Evolutionary conservation across 2,329 filamentous ascomycete species (phyloP).

Genomic region (Gnomoniopsis smithogilvyi): DNA sequence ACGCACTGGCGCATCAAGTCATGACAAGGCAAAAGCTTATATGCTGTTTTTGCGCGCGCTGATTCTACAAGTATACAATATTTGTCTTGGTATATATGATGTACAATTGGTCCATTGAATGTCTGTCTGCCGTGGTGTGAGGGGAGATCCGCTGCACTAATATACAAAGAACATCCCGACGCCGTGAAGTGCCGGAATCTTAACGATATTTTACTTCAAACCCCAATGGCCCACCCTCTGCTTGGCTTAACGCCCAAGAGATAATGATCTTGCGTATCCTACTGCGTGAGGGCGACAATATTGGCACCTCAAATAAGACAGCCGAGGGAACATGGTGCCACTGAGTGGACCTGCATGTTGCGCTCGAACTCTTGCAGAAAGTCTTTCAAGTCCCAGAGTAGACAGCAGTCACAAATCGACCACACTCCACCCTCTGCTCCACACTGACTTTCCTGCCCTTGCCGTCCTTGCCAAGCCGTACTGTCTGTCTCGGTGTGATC

Average conservation of each 20-base stretch:
- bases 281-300: too few relatives aligned
- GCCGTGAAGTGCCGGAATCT: neutral
- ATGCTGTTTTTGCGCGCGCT: too few relatives aligned
- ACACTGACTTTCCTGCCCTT: conserved; percentile 68
- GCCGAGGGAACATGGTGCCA: too few relatives aligned
- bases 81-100: too few relatives aligned
- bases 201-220: neutral
- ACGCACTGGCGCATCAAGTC: neutral
- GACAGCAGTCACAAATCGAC: conserved; percentile 75
- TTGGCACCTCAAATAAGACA: too few relatives aligned
- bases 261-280: too few relatives aligned
- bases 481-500: conserved; percentile 73
- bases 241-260: too few relatives aligned
- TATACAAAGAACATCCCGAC: conserved; percentile 6
- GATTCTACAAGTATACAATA: too few relatives aligned
- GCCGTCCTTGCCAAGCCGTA: conserved; percentile 56
- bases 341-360: neutral
- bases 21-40: too few relatives aligned
- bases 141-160: conserved; percentile 7
- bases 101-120: neutral
- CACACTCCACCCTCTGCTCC: conserved; percentile 88
- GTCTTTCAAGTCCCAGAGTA: conserved; percentile 57
- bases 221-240: conserved; percentile 3
- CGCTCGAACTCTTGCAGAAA: neutral
- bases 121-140: conserved; percentile 4